A percentile compares a stretch with the other conserved stretches of the same genome.
Evolutionary conservation across 2,329 filamentous ascomycete genomes (phyloP).

Genomic region (Hypoxylon sp.): DNA sequence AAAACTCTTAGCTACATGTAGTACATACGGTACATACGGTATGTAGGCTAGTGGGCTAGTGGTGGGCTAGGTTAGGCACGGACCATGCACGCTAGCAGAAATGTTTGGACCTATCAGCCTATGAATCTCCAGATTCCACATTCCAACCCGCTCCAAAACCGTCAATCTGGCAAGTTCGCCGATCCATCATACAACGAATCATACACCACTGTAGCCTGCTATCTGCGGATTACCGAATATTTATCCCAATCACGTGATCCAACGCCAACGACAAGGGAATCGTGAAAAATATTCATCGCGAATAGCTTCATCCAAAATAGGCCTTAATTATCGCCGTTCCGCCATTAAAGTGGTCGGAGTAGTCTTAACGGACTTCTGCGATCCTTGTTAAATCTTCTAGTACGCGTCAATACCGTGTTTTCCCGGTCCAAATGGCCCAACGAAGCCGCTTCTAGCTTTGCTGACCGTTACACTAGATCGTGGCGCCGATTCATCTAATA

Average conservation of each 20-base stretch:
- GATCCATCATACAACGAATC: slow-evolving; percentile 46
- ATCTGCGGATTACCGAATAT: slow-evolving; percentile 37
- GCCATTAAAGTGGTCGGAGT: slow-evolving; percentile 49
- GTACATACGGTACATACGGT: too few relatives aligned
- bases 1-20: too few relatives aligned
- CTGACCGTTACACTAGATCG: slow-evolving; percentile 56
- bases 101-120: slow-evolving; percentile 26
- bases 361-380: slow-evolving; percentile 45
- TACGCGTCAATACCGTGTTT: slow-evolving; percentile 49
- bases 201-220: slow-evolving; percentile 36
- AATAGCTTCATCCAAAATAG: slow-evolving; percentile 50
- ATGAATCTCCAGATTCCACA: slow-evolving; percentile 30
- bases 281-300: slow-evolving; percentile 51
- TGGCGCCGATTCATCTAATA: slow-evolving; percentile 70
- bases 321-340: slow-evolving; percentile 46
- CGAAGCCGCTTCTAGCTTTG: slow-evolving; percentile 28
- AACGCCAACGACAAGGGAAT: slow-evolving; percentile 44
- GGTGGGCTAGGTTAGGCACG: slow-evolving; percentile 23
- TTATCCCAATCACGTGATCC: slow-evolving; percentile 51
- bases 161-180: slow-evolving; percentile 42
- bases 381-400: slow-evolving; percentile 40
- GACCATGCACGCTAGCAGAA: slow-evolving; percentile 31
- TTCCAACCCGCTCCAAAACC: slow-evolving; percentile 35
- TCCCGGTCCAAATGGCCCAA: slow-evolving; percentile 23
- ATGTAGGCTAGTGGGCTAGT: background rate